Evolutionary conservation across 352 stramenopile species (phyloP), one percentile per base, ranked within the genome.

Genomic region (Pythium myriotylum): DNA sequence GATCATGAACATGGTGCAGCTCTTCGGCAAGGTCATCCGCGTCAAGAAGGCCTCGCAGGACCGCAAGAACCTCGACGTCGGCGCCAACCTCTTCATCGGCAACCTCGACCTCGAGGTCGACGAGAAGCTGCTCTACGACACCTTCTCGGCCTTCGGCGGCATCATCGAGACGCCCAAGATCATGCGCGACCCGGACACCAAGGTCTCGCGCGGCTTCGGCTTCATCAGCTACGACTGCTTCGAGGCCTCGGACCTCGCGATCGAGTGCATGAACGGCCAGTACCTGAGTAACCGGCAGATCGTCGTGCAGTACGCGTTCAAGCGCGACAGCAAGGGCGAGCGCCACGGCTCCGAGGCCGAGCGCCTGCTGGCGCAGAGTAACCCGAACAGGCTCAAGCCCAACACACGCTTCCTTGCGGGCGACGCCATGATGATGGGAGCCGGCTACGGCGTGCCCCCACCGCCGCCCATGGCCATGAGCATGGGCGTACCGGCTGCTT

Each of bases 241-340:
- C 62, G 97, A 99, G 68, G 92, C 97, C 0, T 88, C 92, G 9
- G 98, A 99, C 72, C 80, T 98, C 19, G 98, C 97, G 13, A 99
- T 99, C 71, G 97, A 99, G 74, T 99, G 95, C 74, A 99, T 99
- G 98, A 95, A 99, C 77, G 92, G 92, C 47, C 97, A 99, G 76
- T 99, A 96, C 72, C 76, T 99, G 43, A 98, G 95, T 72, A 99
- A 99, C 72, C 79, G 96, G 7, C 95, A 98, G 68, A 98, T 99
- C 65, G 84, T 97, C 33, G 97, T 99, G 10, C 94, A 99, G 74
- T 99, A 99, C 79, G 97, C 97, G 10, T 99, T 97, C 77, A 99
- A 99, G 79, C 98, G 98, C 68, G 96, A 98, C 66, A 95, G 86
- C 45, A 79, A 94, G 40, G 89, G 92, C 33, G 94, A 98, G 63